Percentiles rank a stretch among this genome's conserved stretches.
phyloP scores from a whole-genome alignment of 176 grass and related monocot genomes.

The Oryza glumipatula region DNA sequence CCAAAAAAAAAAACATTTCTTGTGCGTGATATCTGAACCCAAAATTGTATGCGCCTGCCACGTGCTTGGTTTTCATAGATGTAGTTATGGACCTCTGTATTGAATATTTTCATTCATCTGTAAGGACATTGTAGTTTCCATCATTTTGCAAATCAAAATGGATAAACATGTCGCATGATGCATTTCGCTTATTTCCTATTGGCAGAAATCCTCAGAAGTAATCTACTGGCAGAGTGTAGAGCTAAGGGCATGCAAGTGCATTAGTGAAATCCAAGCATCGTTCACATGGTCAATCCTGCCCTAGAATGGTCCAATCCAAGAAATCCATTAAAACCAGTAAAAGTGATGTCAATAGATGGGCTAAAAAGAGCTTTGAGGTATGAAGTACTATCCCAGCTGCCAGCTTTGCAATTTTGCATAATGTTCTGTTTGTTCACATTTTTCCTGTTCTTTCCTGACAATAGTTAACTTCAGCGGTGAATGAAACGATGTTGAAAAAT shows the following conservation, averaged over 20 bases:
- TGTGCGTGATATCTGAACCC: neutral
- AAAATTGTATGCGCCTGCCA: slow-evolving; percentile 15
- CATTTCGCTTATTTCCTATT: slow-evolving; percentile 34
- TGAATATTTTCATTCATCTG: slow-evolving; percentile 43
- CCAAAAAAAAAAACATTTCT: neutral
- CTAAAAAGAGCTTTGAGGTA: slow-evolving; percentile 88
- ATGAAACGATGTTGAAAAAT: neutral
- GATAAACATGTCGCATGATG: slow-evolving; percentile 18
- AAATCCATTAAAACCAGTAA: slow-evolving; percentile 62
- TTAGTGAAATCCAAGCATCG: slow-evolving; percentile 66
- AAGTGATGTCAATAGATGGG: slow-evolving; percentile 78
- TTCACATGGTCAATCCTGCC: slow-evolving; percentile 69
- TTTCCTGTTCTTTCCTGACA: neutral
- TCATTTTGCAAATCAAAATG: slow-evolving; percentile 26
- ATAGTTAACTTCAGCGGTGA: neutral
- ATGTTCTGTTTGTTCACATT: neutral
- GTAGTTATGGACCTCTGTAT: slow-evolving; percentile 1
- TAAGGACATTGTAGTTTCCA: slow-evolving; percentile 50
- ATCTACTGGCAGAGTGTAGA: slow-evolving; percentile 71
- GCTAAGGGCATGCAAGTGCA: slow-evolving; percentile 81
- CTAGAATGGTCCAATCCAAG: slow-evolving; percentile 45
- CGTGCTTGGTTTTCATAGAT: slow-evolving; percentile 2
- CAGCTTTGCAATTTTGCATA: neutral
- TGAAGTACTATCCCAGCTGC: slow-evolving; percentile 9
- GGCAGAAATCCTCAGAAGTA: slow-evolving; percentile 76